Base-by-base conservation (phyloP, 306 rosid genomes). In the Quercus ilex region DNA sequence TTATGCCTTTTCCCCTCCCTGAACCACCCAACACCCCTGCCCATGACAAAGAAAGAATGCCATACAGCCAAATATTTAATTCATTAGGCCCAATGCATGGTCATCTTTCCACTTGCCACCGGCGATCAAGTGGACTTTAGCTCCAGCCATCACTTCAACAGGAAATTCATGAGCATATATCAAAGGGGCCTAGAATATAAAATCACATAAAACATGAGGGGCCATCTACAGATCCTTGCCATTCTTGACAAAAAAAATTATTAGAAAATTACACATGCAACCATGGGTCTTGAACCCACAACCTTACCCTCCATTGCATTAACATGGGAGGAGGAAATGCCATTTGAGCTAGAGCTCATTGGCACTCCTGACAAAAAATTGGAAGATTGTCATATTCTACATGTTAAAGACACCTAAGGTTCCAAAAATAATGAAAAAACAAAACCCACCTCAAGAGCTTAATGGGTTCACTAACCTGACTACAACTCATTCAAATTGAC, bases 401-500 rank as follows among this genome's bases (percentile, higher is more conserved):
- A 13, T 12, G 53, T 49, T 49, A 21, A 60, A 9, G 3, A 57
- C 5, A 18, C 59, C 49, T 5, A 11, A 10, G 60, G 43, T 35
- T 19, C 38, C 26, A 51, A 65, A 26, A 35, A 13, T 56, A 17
- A 31, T 43, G 38, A 69, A 64, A 60, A 55, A 55, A 67, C 4
- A 59, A 64, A 73, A 35, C 77, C 65, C 55, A 14, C 18, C 74
- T 49, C 71, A 69, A 69, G 33, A 56, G 74, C 74, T 64, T 57
- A 69, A 70, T 26, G 55, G 38, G 82, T 35, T 77, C 26, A 71
- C 84, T 56, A 64, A 84, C 81, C 84, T 70, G 63, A 71, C 49
- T 41, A 63, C 71, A 72, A 82, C 74, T 74, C 62, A 55, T 41
- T 82, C 80, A 81, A 78, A 85, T 58, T 31, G 17, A 74, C 65